Base-by-base conservation (phyloP, 441 rosid genomes). In the Corymbia citriodora region DNA sequence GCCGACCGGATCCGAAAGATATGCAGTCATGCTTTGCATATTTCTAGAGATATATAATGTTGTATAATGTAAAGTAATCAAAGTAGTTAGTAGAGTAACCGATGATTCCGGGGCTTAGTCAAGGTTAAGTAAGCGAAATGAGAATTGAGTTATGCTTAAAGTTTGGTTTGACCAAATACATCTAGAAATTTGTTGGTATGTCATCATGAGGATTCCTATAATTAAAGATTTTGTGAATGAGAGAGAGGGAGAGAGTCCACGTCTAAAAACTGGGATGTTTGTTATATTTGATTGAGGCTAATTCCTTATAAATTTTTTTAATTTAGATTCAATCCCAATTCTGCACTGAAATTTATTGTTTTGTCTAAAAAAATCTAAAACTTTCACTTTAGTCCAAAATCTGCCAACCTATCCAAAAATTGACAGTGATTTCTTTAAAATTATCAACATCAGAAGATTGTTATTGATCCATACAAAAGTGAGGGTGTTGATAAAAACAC, bases 401-500 rank as follows among this genome's bases (percentile, higher is more conserved):
- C 68, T 13, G 1, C 9, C 29, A 7, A 14, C 31, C 6, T 0
- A 17, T 61, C 0, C 68, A 27, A 61, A 61, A 61, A 27, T 27
- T 61, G 4, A 0, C 68, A 12, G 11, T 21, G 6, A 21, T 57
- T 21, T 57, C 27, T 61, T 27, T 61, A 61, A 61, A 61, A 12
- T 61, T 61, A 61, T 61, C 31, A 61, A 12, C 17, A 61, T 12
- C 2, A 61, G 1, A 7, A 27, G 14, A 31, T 2, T 61, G 17
- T 16, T 13, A 0, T 61, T 27, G 31, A 11, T 61, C 31, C 3
- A 61, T 5, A 61, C 13, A 8, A 61, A 61, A 0, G 17, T 61
- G 27, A 61, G 68, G 6, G 0, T 27, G 4, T 61, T 27, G 68
- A 27, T 6, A 15, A 61, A 27, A 15, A 61, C 0, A 1, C 0